Evolutionary conservation across 2,329 filamentous ascomycete species (phyloP).

Genomic region (Fonsecaea pugnacius): DNA sequence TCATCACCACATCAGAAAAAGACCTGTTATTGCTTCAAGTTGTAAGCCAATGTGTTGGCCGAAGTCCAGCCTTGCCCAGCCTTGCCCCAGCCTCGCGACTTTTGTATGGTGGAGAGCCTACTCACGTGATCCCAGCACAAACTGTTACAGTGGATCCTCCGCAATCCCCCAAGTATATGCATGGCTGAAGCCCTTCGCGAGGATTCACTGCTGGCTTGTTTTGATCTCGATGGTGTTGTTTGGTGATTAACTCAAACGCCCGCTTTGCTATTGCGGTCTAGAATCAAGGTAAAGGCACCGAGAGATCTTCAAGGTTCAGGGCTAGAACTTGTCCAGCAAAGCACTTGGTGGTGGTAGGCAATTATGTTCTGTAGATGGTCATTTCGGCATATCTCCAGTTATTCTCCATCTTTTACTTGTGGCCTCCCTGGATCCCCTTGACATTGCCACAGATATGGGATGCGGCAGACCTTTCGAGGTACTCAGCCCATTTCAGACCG

Average conservation of each 20-base stretch:
- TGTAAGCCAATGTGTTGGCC: not conserved
- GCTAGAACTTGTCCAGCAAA: not conserved
- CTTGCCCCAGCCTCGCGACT: not conserved
- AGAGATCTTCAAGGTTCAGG: not conserved
- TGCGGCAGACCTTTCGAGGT: constrained; percentile 1
- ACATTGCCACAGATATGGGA: constrained; percentile 9
- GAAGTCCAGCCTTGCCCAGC: not conserved
- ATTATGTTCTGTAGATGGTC: not conserved
- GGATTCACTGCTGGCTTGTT: not conserved
- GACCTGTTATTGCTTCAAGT: not conserved
- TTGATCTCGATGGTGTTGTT: not conserved
- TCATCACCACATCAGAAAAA: not conserved
- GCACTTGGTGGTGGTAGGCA: not conserved
- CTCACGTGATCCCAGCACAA: not conserved
- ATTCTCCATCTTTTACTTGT: not conserved
- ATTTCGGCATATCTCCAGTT: not conserved
- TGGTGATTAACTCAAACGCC: not conserved
- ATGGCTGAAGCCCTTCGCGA: not conserved
- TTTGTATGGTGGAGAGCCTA: not conserved
- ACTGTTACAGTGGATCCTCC: not conserved
- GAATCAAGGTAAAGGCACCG: not conserved
- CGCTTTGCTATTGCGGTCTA: not conserved
- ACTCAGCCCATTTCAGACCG: not conserved
- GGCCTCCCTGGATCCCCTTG: constrained; percentile 3
- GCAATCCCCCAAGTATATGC: not conserved